A percentile compares a stretch with the other conserved stretches of the same genome.
Evolutionary conservation across 2,329 filamentous ascomycete species (phyloP).

Genomic region (Fusarium guadeloupense): DNA sequence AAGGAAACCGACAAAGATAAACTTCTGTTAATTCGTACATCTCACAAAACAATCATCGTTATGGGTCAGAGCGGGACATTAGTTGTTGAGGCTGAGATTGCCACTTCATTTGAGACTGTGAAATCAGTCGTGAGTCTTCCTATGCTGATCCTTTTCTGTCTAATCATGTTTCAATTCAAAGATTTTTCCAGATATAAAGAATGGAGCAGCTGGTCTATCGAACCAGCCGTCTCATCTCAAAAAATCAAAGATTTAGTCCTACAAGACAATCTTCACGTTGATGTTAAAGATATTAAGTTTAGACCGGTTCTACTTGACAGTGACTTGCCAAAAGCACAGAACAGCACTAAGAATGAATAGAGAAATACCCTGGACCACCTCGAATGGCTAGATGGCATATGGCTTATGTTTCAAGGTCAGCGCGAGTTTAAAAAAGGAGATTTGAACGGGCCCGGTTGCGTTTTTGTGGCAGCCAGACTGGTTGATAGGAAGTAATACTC

Average conservation of each 20-base stretch:
- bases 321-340: accelerated
- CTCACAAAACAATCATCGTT: too few species aligned
- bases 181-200: slow-evolving; percentile 4
- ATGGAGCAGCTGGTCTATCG: slow-evolving; percentile 14
- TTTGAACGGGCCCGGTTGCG: not conserved
- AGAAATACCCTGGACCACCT: not conserved
- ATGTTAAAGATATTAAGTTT: slow-evolving; percentile 4
- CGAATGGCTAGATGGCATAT: slow-evolving; percentile 1
- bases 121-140: not conserved
- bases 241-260: not conserved
- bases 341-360: not conserved
- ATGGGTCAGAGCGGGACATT: slow-evolving; percentile 14
- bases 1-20: too few species aligned
- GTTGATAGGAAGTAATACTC: not conserved
- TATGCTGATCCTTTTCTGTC: not conserved
- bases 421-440: slow-evolving; percentile 18
- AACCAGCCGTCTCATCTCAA: not conserved
- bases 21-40: too few species aligned
- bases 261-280: slow-evolving; percentile 6
- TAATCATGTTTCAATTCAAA: not conserved
- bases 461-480: slow-evolving; percentile 6
- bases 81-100: slow-evolving; percentile 9
- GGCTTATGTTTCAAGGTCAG: slow-evolving; percentile 4
- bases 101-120: slow-evolving; percentile 7
- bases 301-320: slow-evolving; percentile 1